A percentile compares a stretch with the other conserved stretches of the same genome.
phyloP scores from a whole-genome alignment of 768 basidiomycete genomes.

The Rhodosporidiobolus sp. region DNA sequence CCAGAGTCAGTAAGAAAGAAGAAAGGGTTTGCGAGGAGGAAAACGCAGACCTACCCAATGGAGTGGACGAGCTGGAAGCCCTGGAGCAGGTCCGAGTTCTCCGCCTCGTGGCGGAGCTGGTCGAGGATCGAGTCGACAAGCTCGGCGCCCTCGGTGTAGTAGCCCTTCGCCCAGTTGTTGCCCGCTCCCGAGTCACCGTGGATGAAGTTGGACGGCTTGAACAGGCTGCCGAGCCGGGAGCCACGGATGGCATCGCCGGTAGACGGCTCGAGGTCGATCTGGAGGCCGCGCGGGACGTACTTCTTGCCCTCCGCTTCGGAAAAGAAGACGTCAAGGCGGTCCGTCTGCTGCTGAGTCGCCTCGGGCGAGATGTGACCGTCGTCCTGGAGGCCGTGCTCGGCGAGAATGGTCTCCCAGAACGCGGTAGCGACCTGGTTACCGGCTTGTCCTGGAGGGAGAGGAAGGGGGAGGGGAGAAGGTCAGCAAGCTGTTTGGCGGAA shows the following conservation, averaged over 20 bases:
- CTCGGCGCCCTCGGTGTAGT: constrained; percentile 92
- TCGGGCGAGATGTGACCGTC: constrained; percentile 51
- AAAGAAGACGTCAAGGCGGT: constrained; percentile 34
- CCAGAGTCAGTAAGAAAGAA: background rate
- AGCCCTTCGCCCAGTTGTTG: constrained; percentile 92
- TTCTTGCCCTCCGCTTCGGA: constrained; percentile 50
- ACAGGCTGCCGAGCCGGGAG: constrained; percentile 61
- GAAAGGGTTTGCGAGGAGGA: background rate
- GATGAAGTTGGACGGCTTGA: constrained; percentile 75
- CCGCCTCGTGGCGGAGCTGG: constrained; percentile 63
- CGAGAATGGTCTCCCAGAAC: constrained; percentile 85
- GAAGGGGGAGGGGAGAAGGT: background rate
- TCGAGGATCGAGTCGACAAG: constrained; percentile 66
- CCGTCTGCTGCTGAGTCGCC: constrained; percentile 40
- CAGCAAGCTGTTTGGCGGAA: background rate
- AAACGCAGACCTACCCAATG: constrained; percentile 52
- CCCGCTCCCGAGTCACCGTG: constrained; percentile 56
- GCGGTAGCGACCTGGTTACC: constrained; percentile 62
- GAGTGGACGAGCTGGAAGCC: constrained; percentile 85
- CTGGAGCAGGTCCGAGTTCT: constrained; percentile 79
- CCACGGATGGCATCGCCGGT: constrained; percentile 62
- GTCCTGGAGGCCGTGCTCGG: constrained; percentile 76
- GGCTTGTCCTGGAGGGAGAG: constrained; percentile 55
- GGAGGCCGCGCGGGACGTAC: constrained; percentile 85
- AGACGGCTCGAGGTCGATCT: constrained; percentile 83